Percentiles rank a stretch among this genome's conserved stretches.
phyloP scores from a whole-genome alignment of 2,329 filamentous ascomycete genomes.

The Colletotrichum sp. region DNA sequence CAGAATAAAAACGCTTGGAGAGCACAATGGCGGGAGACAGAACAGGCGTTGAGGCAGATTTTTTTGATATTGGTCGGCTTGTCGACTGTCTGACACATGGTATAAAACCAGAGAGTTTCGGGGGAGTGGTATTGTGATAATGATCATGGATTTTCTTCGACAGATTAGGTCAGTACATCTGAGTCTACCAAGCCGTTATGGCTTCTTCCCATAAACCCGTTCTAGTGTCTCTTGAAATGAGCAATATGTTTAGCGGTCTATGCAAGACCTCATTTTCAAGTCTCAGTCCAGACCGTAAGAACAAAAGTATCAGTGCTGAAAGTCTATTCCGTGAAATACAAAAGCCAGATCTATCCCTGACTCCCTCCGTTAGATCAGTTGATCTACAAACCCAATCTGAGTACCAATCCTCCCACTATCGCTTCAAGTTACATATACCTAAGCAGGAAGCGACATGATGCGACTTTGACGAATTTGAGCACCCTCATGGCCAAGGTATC shows the following conservation, averaged over 20 bases:
- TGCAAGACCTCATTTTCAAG: not conserved
- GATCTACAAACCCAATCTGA: not conserved
- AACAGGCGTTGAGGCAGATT: not conserved
- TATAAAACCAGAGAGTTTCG: rapidly evolving
- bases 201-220: not conserved
- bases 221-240: not conserved
- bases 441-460: not conserved
- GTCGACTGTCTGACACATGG: not conserved
- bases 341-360: not conserved
- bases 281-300: rapidly evolving
- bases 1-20: not conserved
- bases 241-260: not conserved
- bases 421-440: rapidly evolving
- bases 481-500: not conserved
- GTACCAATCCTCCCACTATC: rapidly evolving
- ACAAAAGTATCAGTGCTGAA: rapidly evolving
- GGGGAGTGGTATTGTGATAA: rapidly evolving
- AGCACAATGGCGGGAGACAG: not conserved
- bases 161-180: not conserved
- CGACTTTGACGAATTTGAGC: not conserved
- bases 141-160: not conserved
- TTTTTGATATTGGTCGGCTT: not conserved
- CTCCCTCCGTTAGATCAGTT: not conserved
- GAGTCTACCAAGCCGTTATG: not conserved
- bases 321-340: not conserved